Conservation (phyloP, 345 rosid species). For the Populus davidiana region DNA sequence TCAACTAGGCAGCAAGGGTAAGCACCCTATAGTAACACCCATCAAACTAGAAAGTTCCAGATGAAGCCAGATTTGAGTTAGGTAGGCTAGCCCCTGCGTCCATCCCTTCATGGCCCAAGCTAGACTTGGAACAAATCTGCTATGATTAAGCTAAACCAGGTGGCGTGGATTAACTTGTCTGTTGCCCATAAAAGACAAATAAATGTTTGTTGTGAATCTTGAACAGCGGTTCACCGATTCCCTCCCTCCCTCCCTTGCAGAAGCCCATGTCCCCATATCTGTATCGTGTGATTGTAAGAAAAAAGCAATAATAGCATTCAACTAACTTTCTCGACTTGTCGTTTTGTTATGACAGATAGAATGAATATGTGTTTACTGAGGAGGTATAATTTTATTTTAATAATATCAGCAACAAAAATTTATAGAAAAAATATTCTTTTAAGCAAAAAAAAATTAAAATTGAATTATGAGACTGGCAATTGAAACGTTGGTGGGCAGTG, state of each 20-base stretch:
- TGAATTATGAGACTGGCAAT: too few relatives aligned
- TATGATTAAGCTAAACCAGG: not conserved
- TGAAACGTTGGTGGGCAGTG: too few relatives aligned
- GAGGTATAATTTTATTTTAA: too few relatives aligned
- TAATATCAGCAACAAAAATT: too few relatives aligned
- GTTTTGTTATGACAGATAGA: not conserved
- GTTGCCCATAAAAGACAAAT: not conserved
- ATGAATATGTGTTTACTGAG: too few relatives aligned
- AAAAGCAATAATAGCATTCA: not conserved
- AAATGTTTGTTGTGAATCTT: not conserved
- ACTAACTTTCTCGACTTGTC: not conserved
- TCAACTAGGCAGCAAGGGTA: too few relatives aligned
- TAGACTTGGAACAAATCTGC: too few relatives aligned
- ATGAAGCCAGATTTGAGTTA: not conserved
- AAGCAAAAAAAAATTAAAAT: too few relatives aligned
- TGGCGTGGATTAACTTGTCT: not conserved
- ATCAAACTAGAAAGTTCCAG: not conserved
- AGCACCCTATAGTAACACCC: not conserved
- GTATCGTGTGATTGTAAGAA: not conserved
- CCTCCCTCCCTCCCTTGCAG: not conserved
- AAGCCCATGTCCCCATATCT: not conserved
- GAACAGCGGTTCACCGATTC: not conserved
- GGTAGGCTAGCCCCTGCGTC: not conserved
- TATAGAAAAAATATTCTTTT: too few relatives aligned
- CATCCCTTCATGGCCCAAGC: not conserved